A percentile compares a stretch with the other conserved stretches of the same genome.
Conservation (phyloP, 2,329 filamentous ascomycete species). For the Stagonosporopsis cucurbitacearum region DNA sequence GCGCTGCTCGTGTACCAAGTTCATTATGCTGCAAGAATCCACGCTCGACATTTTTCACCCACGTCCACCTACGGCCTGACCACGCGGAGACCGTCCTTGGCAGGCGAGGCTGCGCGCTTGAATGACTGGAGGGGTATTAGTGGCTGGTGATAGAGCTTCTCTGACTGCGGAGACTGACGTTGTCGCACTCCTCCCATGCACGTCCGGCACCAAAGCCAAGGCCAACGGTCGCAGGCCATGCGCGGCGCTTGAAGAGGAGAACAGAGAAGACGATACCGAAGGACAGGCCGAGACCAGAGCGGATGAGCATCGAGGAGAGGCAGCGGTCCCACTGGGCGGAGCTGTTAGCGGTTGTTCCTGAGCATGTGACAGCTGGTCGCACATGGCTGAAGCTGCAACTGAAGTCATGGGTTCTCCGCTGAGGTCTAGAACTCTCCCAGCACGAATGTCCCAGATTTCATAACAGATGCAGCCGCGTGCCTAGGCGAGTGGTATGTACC, state of each 20-base stretch:
- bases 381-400: constrained; percentile 17
- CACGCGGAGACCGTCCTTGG: constrained; percentile 57
- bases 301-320: constrained; percentile 95
- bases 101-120: constrained; percentile 57
- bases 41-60: constrained; percentile 1
- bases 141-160: not conserved
- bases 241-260: constrained; percentile 95
- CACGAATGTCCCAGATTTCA: not conserved
- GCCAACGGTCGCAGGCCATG: constrained; percentile 96
- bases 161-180: constrained; percentile 49
- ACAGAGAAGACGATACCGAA: constrained; percentile 99
- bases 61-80: constrained; percentile 50
- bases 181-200: constrained; percentile 98
- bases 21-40: constrained; percentile 23
- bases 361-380: constrained; percentile 20
- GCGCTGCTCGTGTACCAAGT: constrained; percentile 29
- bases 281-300: constrained; percentile 91
- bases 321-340: constrained; percentile 91
- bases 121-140: constrained; percentile 52
- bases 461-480: not conserved
- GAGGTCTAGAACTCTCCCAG: not conserved
- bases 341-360: constrained; percentile 26
- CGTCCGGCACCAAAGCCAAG: constrained; percentile 94
- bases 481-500: constrained; percentile 62
- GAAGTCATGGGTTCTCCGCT: not conserved